Evolutionary conservation across 2,329 filamentous ascomycete species (phyloP).

Genomic region (Amesomyces nigricolor): DNA sequence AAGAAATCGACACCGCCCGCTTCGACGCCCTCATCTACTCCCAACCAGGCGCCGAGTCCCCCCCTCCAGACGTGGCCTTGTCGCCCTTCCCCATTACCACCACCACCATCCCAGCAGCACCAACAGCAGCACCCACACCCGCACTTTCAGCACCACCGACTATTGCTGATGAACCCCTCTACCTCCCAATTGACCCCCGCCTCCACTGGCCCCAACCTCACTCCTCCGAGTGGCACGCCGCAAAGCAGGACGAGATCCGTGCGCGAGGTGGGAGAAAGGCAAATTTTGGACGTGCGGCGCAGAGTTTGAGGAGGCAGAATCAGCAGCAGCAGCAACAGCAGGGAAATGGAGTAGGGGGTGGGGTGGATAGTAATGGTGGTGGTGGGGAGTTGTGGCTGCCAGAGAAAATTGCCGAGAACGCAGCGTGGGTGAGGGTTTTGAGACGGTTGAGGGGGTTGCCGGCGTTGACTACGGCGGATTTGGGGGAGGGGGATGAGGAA

Average conservation of each 20-base stretch:
- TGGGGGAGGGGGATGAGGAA: not conserved
- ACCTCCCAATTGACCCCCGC: constrained; percentile 45
- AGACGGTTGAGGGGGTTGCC: constrained; percentile 24
- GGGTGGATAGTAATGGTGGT: constrained; percentile 22
- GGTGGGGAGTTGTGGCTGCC: constrained; percentile 31
- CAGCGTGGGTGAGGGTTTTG: constrained; percentile 41
- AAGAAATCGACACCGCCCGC: constrained; percentile 3
- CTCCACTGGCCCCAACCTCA: constrained; percentile 42
- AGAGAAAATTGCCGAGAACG: constrained; percentile 39
- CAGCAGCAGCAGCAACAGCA: constrained; percentile 16
- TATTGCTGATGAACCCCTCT: constrained; percentile 33
- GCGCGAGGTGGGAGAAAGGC: constrained; percentile 44
- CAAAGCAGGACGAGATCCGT: constrained; percentile 47
- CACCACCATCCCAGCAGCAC: not conserved
- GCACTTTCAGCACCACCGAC: not conserved
- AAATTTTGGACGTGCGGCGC: constrained; percentile 43
- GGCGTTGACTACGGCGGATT: not conserved
- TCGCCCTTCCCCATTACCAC: not conserved
- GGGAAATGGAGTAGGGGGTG: constrained; percentile 10
- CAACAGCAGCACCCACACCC: not conserved
- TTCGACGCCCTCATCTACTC: constrained; percentile 18
- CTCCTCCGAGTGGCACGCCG: constrained; percentile 41
- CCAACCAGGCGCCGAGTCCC: constrained; percentile 14
- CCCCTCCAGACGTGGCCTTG: constrained; percentile 13
- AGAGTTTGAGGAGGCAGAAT: constrained; percentile 34